Percentiles rank a stretch among this genome's conserved stretches.
These are phyloP conservation scores for Rhizopus arrhizus DNA, from an alignment of 371 early-diverging fungal species.

Conservation along the genomic window DNA sequence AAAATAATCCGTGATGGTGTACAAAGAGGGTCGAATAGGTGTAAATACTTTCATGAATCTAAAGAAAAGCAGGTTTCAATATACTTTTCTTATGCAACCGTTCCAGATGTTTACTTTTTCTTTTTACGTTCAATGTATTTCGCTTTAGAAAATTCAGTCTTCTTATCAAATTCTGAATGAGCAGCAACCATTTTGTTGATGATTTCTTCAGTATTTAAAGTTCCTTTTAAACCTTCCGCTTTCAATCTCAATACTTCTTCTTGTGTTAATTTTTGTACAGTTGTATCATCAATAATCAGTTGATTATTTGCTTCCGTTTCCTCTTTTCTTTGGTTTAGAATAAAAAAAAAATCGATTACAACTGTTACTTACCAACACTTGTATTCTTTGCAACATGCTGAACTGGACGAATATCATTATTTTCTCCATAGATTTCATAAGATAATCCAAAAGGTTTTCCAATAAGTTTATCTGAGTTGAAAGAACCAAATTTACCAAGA, in stretches of 20 bases:
- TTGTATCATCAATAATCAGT: conserved; percentile 71
- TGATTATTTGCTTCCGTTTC: conserved; percentile 88
- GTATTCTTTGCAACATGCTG: conserved; percentile 41
- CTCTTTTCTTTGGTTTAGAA: conserved; percentile 34
- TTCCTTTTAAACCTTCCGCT: conserved; percentile 71
- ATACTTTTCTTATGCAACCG: background rate
- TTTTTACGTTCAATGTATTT: conserved; percentile 94
- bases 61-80: background rate
- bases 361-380: conserved; percentile 39
- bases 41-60: conserved; percentile 87
- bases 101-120: conserved; percentile 67
- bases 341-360: background rate
- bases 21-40: conserved; percentile 77
- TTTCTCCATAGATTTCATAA: conserved; percentile 75
- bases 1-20: conserved; percentile 79
- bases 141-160: conserved; percentile 94
- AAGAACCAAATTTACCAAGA: conserved; percentile 93
- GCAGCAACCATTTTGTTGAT: conserved; percentile 81
- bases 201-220: conserved; percentile 63
- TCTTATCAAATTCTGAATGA: conserved; percentile 83
- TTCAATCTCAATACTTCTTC: conserved; percentile 87
- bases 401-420: conserved; percentile 53
- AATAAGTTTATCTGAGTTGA: conserved; percentile 76
- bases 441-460: conserved; percentile 83
- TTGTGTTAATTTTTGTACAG: conserved; percentile 81